Evolutionary conservation across 345 rosid species (phyloP).

Genomic region (Melastoma malabathricum): DNA sequence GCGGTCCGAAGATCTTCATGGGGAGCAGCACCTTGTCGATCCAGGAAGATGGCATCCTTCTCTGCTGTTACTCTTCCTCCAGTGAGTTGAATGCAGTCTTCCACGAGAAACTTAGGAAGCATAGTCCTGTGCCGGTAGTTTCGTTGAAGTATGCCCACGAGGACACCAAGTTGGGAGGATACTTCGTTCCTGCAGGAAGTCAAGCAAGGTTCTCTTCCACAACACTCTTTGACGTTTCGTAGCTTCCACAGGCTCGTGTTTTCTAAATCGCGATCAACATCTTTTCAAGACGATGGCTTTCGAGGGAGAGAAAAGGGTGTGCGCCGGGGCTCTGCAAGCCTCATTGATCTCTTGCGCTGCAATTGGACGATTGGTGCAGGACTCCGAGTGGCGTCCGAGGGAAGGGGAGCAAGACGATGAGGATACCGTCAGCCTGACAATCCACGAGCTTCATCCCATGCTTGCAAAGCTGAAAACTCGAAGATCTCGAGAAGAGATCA

Average conservation of each 20-base stretch:
- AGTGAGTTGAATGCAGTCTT: slow-evolving; percentile 34
- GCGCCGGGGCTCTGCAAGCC: slow-evolving; percentile 79
- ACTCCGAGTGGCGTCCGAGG: slow-evolving; percentile 54
- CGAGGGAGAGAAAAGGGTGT: slow-evolving; percentile 64
- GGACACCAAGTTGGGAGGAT: slow-evolving; percentile 75
- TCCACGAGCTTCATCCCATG: slow-evolving; percentile 70
- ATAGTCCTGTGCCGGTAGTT: slow-evolving; percentile 59
- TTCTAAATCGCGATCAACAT: slow-evolving; percentile 72
- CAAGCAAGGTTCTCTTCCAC: slow-evolving; percentile 23
- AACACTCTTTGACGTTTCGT: too few relatives aligned
- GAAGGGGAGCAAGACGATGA: slow-evolving; percentile 57
- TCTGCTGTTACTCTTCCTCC: background rate
- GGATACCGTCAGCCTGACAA: slow-evolving; percentile 50
- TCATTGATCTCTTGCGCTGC: slow-evolving; percentile 36
- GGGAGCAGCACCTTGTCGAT: too few relatives aligned
- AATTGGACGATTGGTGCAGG: slow-evolving; percentile 67
- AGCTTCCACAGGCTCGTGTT: background rate
- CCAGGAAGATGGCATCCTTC: too few relatives aligned
- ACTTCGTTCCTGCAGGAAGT: slow-evolving; percentile 53
- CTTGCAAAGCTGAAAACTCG: slow-evolving; percentile 46
- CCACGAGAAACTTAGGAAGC: slow-evolving; percentile 73
- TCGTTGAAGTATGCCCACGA: slow-evolving; percentile 66
- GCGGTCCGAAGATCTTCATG: too few relatives aligned
- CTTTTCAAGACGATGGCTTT: slow-evolving; percentile 84
- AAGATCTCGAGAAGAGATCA: slow-evolving; percentile 3